Conservation (phyloP, 2,329 filamentous ascomycete species). For the Teratosphaeria destructans region DNA sequence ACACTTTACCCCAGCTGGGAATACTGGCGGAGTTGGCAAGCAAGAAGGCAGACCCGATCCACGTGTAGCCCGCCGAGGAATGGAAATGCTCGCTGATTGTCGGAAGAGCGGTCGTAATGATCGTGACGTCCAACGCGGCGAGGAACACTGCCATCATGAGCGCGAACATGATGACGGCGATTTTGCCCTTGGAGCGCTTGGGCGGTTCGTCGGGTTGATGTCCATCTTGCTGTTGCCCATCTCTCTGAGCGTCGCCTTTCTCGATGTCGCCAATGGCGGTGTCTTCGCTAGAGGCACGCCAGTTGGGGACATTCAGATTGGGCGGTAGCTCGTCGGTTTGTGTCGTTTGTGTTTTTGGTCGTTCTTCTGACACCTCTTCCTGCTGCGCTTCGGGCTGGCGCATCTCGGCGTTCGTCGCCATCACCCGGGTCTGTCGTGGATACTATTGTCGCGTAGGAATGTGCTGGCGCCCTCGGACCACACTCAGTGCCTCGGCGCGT, state of each 20-base stretch:
- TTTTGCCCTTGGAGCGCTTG: slow-evolving; percentile 28
- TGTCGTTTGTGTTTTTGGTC: background rate
- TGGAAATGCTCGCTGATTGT: slow-evolving; percentile 47
- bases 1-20: slow-evolving; percentile 53
- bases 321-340: background rate
- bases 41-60: slow-evolving; percentile 44
- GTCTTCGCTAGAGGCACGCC: background rate
- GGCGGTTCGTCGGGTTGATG: slow-evolving; percentile 4
- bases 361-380: background rate
- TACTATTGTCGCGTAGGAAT: slow-evolving; percentile 8
- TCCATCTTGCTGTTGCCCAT: background rate
- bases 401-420: slow-evolving; percentile 3
- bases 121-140: slow-evolving; percentile 52
- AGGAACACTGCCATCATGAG: slow-evolving; percentile 46
- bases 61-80: slow-evolving; percentile 40
- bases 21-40: slow-evolving; percentile 41
- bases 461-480: slow-evolving; percentile 1
- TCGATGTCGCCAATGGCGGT: slow-evolving; percentile 5
- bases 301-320: background rate
- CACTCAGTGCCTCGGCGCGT: background rate
- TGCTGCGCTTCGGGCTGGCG: background rate
- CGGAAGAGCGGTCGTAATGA: slow-evolving; percentile 51
- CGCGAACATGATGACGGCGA: slow-evolving; percentile 40
- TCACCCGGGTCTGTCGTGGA: slow-evolving; percentile 9
- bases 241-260: slow-evolving; percentile 4